These are phyloP conservation scores for Claviceps purpurea DNA, from an alignment of 2,329 filamentous ascomycete genomes.

Conservation along the genomic window DNA sequence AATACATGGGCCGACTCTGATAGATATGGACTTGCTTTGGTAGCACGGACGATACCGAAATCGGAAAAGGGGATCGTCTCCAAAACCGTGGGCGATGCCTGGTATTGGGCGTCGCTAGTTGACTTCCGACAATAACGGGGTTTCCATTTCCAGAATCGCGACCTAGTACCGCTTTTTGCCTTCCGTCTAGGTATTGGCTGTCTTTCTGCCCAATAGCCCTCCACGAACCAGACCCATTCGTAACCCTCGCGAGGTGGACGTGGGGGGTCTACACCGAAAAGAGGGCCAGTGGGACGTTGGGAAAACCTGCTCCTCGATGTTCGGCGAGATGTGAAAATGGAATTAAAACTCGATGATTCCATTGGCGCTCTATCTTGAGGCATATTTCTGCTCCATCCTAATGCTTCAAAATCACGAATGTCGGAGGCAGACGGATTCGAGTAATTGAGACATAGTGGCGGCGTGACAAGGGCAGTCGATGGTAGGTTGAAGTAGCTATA, in stretches of 20 bases:
- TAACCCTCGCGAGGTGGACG: constrained; percentile 38
- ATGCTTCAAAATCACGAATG: background rate
- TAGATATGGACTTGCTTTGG: constrained; percentile 27
- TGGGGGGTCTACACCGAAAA: constrained; percentile 35
- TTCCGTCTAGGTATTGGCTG: constrained; percentile 14
- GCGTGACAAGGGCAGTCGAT: constrained; percentile 5
- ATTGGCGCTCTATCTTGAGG: background rate
- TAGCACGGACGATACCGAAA: constrained; percentile 6
- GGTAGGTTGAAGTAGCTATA: constrained; percentile 21
- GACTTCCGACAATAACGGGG: constrained; percentile 25
- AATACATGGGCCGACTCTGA: constrained; percentile 36
- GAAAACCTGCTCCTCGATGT: background rate
- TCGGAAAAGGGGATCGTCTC: constrained; percentile 4
- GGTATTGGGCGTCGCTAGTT: constrained; percentile 17
- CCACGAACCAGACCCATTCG: constrained; percentile 52
- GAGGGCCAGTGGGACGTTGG: constrained; percentile 3
- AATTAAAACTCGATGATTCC: background rate
- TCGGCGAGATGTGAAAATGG: constrained; percentile 1
- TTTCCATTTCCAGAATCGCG: constrained; percentile 28
- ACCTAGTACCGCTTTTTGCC: constrained; percentile 20
- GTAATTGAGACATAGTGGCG: constrained; percentile 9
- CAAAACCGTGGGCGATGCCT: constrained; percentile 14
- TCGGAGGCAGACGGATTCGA: constrained; percentile 3
- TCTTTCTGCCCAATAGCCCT: constrained; percentile 50
- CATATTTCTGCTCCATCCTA: constrained; percentile 5